Base-by-base conservation (phyloP, 2,329 filamentous ascomycete species). In the Cladosporium velox region DNA sequence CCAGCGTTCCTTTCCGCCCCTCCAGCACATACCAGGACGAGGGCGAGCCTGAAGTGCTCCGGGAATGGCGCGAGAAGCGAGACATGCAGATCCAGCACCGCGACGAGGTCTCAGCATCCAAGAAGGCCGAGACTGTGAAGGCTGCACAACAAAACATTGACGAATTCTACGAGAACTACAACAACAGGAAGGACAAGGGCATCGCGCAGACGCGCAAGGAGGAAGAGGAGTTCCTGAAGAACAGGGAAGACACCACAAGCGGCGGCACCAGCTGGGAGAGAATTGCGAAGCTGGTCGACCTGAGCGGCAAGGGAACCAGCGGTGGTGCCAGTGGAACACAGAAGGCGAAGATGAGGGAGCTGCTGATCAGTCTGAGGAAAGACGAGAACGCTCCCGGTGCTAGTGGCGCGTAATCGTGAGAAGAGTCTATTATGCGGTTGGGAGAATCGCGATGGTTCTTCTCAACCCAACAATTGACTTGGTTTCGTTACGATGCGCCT, bases 101-200 rank as follows among this genome's bases (percentile, higher is more conserved):
- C 74, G 90, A 92, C 70, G 89, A 96, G 79, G 88, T 94, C 71
- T 94, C 94, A 64, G 87, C 88, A 51, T 85, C 88, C 70, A 92
- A 93, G 81, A 95, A 95, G 78, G 87, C 88, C 69, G 89, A 94
- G 78, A 97, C 93, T 1, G 83, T 97, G 76, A 88, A 92, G 78
- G 92, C 95, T 72, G 95, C 95, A 12, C 92, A 93, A 76, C 87
- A 93, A 77, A 95, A 96, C 79, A 96, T 99, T 70, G 95, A 99
- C 78, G 95, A 97, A 78, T 99, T 98, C 82, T 99, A 99, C 84
- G 93, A 97, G 77, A 97, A 97, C 81, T 99, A 99, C 85, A 98
- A 98, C 84, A 89, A 90, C 79, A 97, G 97, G 83, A 94, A 95
- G 79, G 95, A 99, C 79, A 98, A 98, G 86, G 88, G 87, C 67